phyloP scores from a whole-genome alignment of 768 basidiomycete genomes.

The Agaricus blazei region DNA sequence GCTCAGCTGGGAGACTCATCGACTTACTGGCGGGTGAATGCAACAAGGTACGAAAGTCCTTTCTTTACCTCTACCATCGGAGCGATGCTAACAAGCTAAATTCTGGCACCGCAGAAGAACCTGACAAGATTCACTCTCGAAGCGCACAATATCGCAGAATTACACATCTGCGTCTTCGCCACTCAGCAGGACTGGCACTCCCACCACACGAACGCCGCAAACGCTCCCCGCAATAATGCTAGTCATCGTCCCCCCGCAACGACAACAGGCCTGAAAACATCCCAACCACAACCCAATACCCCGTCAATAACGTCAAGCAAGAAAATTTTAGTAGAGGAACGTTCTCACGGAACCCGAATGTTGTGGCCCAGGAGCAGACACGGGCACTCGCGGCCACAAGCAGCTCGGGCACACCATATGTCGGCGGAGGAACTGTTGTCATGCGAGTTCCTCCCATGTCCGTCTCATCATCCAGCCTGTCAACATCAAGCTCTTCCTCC shows the following conservation, averaged over 20 bases:
- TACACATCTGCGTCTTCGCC: neutral
- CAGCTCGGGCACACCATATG: neutral
- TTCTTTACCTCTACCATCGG: neutral
- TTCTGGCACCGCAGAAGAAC: neutral
- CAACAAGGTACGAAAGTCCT: neutral
- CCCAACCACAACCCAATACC: neutral
- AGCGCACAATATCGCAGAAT: too few species aligned
- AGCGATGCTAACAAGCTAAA: neutral
- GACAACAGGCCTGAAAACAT: neutral
- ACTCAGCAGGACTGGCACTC: neutral
- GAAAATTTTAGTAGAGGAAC: neutral
- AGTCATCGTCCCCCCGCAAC: neutral
- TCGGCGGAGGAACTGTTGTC: neutral
- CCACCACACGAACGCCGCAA: neutral
- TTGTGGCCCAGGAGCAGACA: neutral
- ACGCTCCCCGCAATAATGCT: neutral
- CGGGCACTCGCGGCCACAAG: neutral
- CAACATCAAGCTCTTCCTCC: neutral
- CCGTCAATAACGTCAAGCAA: neutral
- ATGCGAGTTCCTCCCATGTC: neutral
- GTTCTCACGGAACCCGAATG: neutral
- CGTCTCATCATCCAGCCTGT: neutral
- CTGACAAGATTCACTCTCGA: too few species aligned
- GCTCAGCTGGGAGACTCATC: neutral
- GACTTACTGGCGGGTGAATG: neutral